Base-by-base conservation (phyloP, 257 asterid genomes). In the Coffea canephora region DNA sequence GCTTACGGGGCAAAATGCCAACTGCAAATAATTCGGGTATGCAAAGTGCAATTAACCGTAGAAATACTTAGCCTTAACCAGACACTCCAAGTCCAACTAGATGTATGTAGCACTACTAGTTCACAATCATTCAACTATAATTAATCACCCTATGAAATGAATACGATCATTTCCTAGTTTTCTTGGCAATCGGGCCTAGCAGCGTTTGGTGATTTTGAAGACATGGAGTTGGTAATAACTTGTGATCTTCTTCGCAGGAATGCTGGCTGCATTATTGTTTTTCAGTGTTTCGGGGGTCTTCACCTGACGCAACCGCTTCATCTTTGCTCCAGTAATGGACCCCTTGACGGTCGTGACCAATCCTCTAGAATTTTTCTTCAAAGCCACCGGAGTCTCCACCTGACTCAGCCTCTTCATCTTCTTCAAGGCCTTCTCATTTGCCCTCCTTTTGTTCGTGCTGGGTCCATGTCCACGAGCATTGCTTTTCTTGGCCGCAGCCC, bases 341-440 rank as follows among this genome's bases (percentile, higher is more conserved):
- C 76, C 77, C 68, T 68, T 73, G 52, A 36, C 43, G 16, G 19
- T 78, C 69, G 72, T 69, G 67, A 69, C 79, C 79, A 59, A 8
- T 59, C 34, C 70, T 16, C 68, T 57, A 15, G 49, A 71, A n/a
- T 46, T 66, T 81, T 86, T 87, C 90, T 87, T 85, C 86, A 86
- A 2, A 12, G 67, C 89, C 83, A 89, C 92, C 5, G 93, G 91
- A 16, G 93, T 87, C 52, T 86, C 89, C 12, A 89, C 85, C 77
- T 83, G 86, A 79, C 96, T 87, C 89, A 89, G 52, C 48, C 84
- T 81, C 88, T 88, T 91, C 46, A 83, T 86, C 86, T 84, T 91
- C 79, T 77, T 79, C 46, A 31, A 31, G 34, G 82, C 85, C 57
- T 84, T 85, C 78, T 85, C 85, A 65, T 70, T 84, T 0, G 74